These are phyloP conservation scores for Claviceps quebecensis DNA, from an alignment of 2,329 filamentous ascomycete species.

Conservation along the genomic window DNA sequence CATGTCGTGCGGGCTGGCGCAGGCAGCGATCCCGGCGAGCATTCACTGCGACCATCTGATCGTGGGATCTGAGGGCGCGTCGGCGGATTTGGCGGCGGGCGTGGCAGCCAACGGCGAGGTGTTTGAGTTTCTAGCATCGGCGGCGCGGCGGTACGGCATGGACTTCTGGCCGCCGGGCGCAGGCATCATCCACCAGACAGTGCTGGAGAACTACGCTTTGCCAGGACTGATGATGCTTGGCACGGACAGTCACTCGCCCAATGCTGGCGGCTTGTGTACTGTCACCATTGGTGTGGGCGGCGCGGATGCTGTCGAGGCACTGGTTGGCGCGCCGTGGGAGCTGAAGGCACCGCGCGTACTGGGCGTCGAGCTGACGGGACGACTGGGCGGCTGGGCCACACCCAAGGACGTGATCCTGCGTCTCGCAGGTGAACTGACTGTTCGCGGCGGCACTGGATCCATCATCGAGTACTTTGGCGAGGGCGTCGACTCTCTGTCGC, in stretches of 20 bases:
- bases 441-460: constrained; percentile 84
- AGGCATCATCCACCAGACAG: constrained; percentile 94
- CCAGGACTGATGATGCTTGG: constrained; percentile 98
- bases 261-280: constrained; percentile 85
- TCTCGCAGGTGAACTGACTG: constrained; percentile 78
- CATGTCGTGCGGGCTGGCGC: constrained; percentile 86
- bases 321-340: constrained; percentile 95
- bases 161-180: constrained; percentile 93
- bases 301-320: constrained; percentile 89
- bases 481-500: constrained; percentile 77
- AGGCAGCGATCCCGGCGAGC: constrained; percentile 85
- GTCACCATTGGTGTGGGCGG: constrained; percentile 96
- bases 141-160: constrained; percentile 79
- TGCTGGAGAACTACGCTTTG: constrained; percentile 94
- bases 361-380: constrained; percentile 70
- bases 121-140: constrained; percentile 92
- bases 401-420: constrained; percentile 93
- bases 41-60: constrained; percentile 99
- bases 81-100: constrained; percentile 69
- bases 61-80: constrained; percentile 81
- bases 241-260: constrained; percentile 93
- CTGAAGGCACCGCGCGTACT: constrained; percentile 86
- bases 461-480: constrained; percentile 91
- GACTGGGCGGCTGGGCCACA: constrained; percentile 78
- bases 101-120: constrained; percentile 92